A percentile compares a stretch with the other conserved stretches of the same genome.
These are phyloP conservation scores for Sisymbrium irio DNA, from an alignment of 345 rosid species.

Conservation along the genomic window DNA sequence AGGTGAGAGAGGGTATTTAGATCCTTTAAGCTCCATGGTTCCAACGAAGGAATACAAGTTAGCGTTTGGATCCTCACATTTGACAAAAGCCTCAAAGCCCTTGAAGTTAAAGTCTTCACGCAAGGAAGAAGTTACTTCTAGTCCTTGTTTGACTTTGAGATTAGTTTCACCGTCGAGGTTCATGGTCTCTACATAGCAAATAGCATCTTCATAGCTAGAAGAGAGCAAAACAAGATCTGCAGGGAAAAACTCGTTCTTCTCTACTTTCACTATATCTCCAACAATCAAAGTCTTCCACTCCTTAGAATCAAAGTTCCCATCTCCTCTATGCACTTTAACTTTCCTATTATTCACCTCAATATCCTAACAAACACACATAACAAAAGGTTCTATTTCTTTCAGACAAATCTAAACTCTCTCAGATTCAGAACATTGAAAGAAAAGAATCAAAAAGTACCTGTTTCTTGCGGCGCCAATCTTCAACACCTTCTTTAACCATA, in stretches of 20 bases:
- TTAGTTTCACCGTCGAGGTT: conserved; percentile 96
- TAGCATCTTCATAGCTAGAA: conserved; percentile 75
- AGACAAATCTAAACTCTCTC: not conserved
- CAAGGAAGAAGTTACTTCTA: conserved; percentile 63
- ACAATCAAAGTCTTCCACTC: conserved; percentile 77
- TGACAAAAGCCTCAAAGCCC: conserved; percentile 60
- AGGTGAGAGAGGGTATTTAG: conserved; percentile 61
- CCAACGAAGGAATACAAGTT: conserved; percentile 82
- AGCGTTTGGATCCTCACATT: conserved; percentile 94
- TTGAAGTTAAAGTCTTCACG: conserved; percentile 52
- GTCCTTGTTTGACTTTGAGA: conserved; percentile 77
- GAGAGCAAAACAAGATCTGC: conserved; percentile 80
- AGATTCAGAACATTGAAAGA: not conserved
- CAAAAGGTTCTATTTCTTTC: not conserved
- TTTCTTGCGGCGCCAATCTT: conserved; percentile 75
- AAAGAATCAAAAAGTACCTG: conserved; percentile 48
- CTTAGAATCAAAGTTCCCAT: conserved; percentile 47
- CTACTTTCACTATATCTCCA: conserved; percentile 83
- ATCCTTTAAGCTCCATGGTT: conserved; percentile 57
- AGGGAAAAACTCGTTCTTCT: conserved; percentile 81
- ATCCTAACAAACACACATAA: conserved; percentile 41
- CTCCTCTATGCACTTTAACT: conserved; percentile 57
- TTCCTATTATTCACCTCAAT: conserved; percentile 75
- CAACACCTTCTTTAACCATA: conserved; percentile 87
- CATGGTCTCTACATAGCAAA: conserved; percentile 95